Base-by-base conservation (phyloP, 2,329 filamentous ascomycete genomes). In the Stenocarpella maydis region DNA sequence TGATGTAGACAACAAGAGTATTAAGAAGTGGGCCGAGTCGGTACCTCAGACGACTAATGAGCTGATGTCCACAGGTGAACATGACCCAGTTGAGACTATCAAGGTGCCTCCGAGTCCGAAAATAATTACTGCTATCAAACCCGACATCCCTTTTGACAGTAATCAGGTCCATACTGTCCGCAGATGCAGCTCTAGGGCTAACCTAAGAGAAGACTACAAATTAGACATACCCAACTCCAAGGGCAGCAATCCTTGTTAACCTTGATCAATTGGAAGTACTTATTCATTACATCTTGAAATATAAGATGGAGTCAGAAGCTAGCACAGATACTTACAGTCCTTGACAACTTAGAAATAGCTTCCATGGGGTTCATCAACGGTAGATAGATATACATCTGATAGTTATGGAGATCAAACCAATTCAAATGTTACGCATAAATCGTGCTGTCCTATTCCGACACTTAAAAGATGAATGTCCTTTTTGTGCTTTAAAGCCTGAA, bases 191-290 rank as follows among this genome's bases (percentile, higher is more conserved):
- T 15, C 26, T n/a, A 31, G 26, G 6, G 8, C 58, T 34, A 2
- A 61, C 28, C 19, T 61, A 7, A 47, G 41, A 24, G 41, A 34
- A 61, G 58, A 61, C 4, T 61, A 61, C 8, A 7, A 61, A 4
- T n/a, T 34, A 17, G 19, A 19, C 28, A 34, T 2, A 47, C 19
- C 41, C 19, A 37, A 9, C 19, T 45, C 28, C 19, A 61, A 21
- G 19, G 41, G 58, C 17, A 47, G 58, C 41, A 47, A 15, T n/a
- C 55, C 55, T 10, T 61, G 55, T 47, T 61, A 34, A 43, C 15
- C 7, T 19, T 28, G 8, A 4, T 17, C 3, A 8, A 45, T 45
- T n/a, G 41, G 1, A n/a, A n/a, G 2, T 19, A 1, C n/a, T 21
- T 9, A 21, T 21, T 12, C 10, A 14, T 10, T 24, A 14, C 17